A percentile compares a stretch with the other conserved stretches of the same genome.
Evolutionary conservation across 2,329 filamentous ascomycete species (phyloP).

Genomic region (Fusarium newnesense): DNA sequence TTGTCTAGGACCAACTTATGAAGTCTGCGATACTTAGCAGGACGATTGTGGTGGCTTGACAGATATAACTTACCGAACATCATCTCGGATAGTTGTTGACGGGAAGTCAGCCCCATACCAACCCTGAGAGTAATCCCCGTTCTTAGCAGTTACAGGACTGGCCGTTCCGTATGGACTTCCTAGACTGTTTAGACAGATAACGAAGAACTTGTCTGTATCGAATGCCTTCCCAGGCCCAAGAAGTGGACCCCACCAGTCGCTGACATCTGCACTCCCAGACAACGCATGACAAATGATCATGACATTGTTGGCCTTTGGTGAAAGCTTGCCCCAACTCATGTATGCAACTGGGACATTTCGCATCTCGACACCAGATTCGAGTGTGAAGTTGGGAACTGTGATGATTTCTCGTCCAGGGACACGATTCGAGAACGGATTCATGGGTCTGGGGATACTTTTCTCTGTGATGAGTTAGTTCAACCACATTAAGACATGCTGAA

Average conservation of each 20-base stretch:
- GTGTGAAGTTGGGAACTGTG: not conserved
- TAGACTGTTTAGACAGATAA: not conserved
- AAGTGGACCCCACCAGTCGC: not conserved
- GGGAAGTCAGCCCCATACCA: not conserved
- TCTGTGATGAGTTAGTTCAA: not conserved
- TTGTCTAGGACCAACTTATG: not conserved
- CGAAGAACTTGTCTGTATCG: not conserved
- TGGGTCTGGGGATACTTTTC: not conserved
- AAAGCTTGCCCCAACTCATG: not conserved
- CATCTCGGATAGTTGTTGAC: not conserved
- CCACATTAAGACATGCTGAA: accelerated
- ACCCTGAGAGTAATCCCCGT: not conserved
- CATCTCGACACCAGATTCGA: not conserved
- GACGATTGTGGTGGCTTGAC: accelerated
- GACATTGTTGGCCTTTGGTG: not conserved
- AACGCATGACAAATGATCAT: not conserved
- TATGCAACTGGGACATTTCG: not conserved
- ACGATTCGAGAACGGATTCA: not conserved
- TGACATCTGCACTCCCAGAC: not conserved
- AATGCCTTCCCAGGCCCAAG: not conserved
- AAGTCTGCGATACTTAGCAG: not conserved
- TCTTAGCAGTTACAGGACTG: not conserved
- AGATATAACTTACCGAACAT: not conserved
- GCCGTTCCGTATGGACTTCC: not conserved
- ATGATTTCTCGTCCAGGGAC: not conserved